Percentiles rank a stretch among this genome's conserved stretches.
These are phyloP conservation scores for Chytriomyces sp. DNA, from an alignment of 192 early-diverging fungal genomes.

Conservation along the genomic window DNA sequence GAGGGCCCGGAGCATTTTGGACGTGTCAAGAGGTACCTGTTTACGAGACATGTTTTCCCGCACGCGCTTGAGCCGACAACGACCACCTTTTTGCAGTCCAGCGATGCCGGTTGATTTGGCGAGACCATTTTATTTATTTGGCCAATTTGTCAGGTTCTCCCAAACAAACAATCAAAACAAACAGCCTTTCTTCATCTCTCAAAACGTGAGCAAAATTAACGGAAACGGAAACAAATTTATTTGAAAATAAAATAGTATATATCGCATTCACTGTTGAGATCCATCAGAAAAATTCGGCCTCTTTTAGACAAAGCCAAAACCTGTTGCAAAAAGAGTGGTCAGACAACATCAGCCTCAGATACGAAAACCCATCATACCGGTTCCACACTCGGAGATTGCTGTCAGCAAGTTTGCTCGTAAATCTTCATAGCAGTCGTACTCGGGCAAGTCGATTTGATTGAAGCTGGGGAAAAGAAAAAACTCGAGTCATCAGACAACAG, in stretches of 20 bases:
- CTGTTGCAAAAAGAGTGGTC: too few species aligned
- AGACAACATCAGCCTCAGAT: too few species aligned
- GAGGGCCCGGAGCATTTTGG: neutral
- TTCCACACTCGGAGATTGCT: conserved; percentile 90
- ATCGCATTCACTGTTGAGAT: too few species aligned
- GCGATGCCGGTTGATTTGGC: neutral
- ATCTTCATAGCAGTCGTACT: conserved; percentile 90
- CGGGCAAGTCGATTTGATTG: conserved; percentile 96
- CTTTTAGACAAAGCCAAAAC: too few species aligned
- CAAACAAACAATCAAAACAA: neutral
- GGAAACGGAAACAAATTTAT: neutral
- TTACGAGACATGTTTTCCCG: conserved; percentile 56
- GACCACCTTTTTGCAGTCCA: conserved; percentile 56
- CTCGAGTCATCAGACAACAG: neutral
- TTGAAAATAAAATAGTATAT: too few species aligned
- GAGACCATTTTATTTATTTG: neutral
- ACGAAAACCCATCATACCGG: conserved; percentile 50
- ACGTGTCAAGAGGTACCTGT: conserved; percentile 35
- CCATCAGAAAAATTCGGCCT: too few species aligned
- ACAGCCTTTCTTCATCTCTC: neutral
- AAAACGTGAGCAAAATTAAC: conserved; percentile 6
- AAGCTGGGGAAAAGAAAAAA: conserved; percentile 65
- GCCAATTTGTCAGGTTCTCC: neutral
- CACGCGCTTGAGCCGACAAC: conserved; percentile 51
- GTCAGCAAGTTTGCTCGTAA: conserved; percentile 80